These are phyloP conservation scores for Grigorovia transvaalensis DNA, from an alignment of 805 yeast species.

Conservation along the genomic window DNA sequence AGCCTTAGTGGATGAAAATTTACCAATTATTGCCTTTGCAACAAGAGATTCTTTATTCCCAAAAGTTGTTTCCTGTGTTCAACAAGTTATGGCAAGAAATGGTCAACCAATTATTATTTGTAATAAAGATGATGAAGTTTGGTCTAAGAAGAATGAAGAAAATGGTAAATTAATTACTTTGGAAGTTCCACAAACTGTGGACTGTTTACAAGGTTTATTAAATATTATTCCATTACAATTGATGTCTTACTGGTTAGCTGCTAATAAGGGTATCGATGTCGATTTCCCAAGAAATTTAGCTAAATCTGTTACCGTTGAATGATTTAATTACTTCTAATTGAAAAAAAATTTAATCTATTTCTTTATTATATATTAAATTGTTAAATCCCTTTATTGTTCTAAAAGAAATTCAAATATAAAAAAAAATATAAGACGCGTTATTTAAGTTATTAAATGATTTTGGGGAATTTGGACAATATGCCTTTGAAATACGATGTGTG, in stretches of 20 bases:
- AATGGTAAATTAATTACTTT: slow-evolving; percentile 48
- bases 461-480: no score
- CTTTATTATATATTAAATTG: no score
- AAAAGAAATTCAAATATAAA: no score
- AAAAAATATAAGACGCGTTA: no score
- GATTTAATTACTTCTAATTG: no score
- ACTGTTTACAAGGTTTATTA: slow-evolving; percentile 92
- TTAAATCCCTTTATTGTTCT: not conserved
- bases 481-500: no score
- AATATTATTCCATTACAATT: slow-evolving; percentile 92
- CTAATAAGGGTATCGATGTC: slow-evolving; percentile 87
- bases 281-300: slow-evolving; percentile 99
- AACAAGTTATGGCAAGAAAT: slow-evolving; percentile 93
- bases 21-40: slow-evolving; percentile 93
- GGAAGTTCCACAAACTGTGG: slow-evolving; percentile 92
- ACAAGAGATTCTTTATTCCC: slow-evolving; percentile 95
- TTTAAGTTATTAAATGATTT: no score
- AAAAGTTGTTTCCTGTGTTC: slow-evolving; percentile 88
- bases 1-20: slow-evolving; percentile 86
- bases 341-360: no score
- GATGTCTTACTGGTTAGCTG: slow-evolving; percentile 95
- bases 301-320: slow-evolving; percentile 91
- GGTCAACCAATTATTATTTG: slow-evolving; percentile 93
- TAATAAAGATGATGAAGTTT: slow-evolving; percentile 65
- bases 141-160: slow-evolving; percentile 33